Percentiles rank a stretch among this genome's conserved stretches.
These are phyloP conservation scores for Peronospora destructor DNA, from an alignment of 352 stramenopile genomes.

Conservation along the genomic window DNA sequence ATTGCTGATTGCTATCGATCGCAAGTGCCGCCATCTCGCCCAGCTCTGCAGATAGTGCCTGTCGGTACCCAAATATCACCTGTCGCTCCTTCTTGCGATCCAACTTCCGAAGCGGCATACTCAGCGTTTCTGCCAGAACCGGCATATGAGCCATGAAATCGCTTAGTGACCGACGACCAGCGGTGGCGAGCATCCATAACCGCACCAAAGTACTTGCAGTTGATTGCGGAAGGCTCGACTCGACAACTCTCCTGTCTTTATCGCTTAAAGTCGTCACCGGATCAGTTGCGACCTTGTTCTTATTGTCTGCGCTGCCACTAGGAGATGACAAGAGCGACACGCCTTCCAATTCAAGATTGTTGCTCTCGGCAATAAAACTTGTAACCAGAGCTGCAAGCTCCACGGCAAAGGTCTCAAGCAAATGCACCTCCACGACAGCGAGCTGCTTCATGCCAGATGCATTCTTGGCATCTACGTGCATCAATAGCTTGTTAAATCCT, in stretches of 20 bases:
- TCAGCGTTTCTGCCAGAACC: constrained; percentile 50
- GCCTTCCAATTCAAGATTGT: constrained; percentile 49
- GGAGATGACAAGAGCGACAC: constrained; percentile 32
- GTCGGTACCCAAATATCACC: constrained; percentile 56
- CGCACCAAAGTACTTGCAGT: constrained; percentile 48
- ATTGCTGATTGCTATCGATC: constrained; percentile 18
- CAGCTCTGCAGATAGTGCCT: constrained; percentile 38
- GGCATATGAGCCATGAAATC: constrained; percentile 61
- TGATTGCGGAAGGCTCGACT: constrained; percentile 43
- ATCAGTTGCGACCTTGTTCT: background rate
- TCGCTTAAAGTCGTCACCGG: constrained; percentile 40
- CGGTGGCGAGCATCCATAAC: constrained; percentile 62
- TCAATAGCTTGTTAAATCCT: constrained; percentile 59
- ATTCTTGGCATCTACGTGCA: constrained; percentile 50
- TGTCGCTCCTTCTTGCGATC: constrained; percentile 82
- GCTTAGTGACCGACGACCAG: constrained; percentile 44
- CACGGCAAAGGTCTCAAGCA: constrained; percentile 44
- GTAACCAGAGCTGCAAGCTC: constrained; percentile 53
- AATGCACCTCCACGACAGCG: constrained; percentile 39
- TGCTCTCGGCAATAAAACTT: constrained; percentile 58
- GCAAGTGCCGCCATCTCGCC: constrained; percentile 20
- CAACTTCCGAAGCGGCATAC: constrained; percentile 69
- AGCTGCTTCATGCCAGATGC: constrained; percentile 37
- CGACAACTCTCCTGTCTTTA: constrained; percentile 57
- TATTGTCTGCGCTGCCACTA: constrained; percentile 5